Evolutionary conservation across 2,329 filamentous ascomycete genomes (phyloP).

Genomic region (Xylaria multiplex): DNA sequence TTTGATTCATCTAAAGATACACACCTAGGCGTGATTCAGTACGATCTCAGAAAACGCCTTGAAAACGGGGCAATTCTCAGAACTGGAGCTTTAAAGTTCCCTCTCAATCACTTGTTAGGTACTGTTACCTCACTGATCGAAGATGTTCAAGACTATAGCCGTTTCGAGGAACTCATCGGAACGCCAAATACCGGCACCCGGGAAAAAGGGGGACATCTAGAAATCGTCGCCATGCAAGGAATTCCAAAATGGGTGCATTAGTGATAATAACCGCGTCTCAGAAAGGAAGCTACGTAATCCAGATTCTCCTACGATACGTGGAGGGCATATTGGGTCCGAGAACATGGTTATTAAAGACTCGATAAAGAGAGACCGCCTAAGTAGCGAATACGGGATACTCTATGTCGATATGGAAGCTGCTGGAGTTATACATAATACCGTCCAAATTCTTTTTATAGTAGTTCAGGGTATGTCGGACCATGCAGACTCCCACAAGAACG

Average conservation of each 20-base stretch:
- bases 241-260: neutral
- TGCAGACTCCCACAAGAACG: slow-evolving; percentile 16
- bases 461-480: slow-evolving; percentile 22
- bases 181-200: neutral
- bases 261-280: neutral
- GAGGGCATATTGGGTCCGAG: slow-evolving; percentile 14
- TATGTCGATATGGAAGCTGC: slow-evolving; percentile 29
- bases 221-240: neutral
- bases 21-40: slow-evolving; percentile 10
- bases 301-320: slow-evolving; percentile 1
- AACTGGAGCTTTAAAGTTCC: slow-evolving; percentile 3
- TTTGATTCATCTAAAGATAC: neutral
- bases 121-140: neutral
- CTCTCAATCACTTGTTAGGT: neutral
- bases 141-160: neutral
- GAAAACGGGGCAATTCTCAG: neutral
- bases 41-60: slow-evolving; percentile 7
- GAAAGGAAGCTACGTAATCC: slow-evolving; percentile 2
- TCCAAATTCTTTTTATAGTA: slow-evolving; percentile 7
- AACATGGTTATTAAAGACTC: slow-evolving; percentile 15
- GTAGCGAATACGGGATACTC: slow-evolving; percentile 1
- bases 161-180: slow-evolving; percentile 1
- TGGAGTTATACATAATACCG: slow-evolving; percentile 6
- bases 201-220: neutral
- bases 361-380: slow-evolving; percentile 8